Conservation (phyloP, 768 basidiomycete genomes). For the Lactifluus piperatus region DNA sequence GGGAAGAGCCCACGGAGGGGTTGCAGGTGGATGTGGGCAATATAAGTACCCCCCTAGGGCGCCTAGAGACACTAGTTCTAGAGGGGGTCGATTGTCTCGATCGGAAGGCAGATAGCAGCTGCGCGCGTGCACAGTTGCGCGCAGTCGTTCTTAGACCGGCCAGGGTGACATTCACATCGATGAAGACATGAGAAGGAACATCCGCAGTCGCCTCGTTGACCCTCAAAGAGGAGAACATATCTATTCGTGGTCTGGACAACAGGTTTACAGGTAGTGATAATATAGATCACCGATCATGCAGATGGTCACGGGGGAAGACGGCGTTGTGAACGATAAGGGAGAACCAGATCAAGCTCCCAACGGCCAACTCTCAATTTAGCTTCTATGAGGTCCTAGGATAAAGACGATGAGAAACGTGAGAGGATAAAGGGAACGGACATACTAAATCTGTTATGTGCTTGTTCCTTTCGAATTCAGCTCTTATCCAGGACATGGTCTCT, state of each 20-base stretch:
- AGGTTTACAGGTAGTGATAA: background rate
- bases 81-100: background rate
- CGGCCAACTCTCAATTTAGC: constrained; percentile 45
- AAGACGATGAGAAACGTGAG: background rate
- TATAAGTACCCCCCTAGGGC: background rate
- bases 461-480: constrained; percentile 61
- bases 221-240: background rate
- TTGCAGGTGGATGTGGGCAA: background rate
- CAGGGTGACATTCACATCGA: background rate
- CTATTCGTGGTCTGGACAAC: background rate
- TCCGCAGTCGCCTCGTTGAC: background rate
- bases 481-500: constrained; percentile 68
- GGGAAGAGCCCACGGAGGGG: background rate
- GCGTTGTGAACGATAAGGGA: constrained; percentile 31
- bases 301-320: background rate
- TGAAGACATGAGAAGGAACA: background rate
- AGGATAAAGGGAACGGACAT: constrained; percentile 20
- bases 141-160: background rate
- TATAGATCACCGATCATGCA: background rate
- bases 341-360: constrained; percentile 53
- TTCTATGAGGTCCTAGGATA: constrained; percentile 46
- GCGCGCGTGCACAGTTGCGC: background rate
- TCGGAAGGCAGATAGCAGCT: background rate
- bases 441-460: constrained; percentile 51
- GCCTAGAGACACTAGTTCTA: background rate